Conservation (phyloP, 768 basidiomycete species). For the Sistotremastrum niveocremeum region DNA sequence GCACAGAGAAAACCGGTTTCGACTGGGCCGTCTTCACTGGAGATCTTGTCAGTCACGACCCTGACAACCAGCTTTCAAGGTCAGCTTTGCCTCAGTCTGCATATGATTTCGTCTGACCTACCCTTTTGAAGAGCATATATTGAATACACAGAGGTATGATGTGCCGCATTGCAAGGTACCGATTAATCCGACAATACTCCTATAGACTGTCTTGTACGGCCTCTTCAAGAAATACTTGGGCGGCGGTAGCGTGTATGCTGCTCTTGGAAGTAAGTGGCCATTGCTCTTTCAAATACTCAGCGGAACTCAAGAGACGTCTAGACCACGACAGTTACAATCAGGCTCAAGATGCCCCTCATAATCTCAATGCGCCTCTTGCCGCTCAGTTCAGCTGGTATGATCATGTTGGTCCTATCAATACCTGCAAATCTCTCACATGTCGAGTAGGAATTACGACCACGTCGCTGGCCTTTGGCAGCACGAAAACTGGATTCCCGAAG, state of each 20-base stretch:
- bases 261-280: slow-evolving; percentile 34
- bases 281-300: no score
- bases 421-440: neutral
- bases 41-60: slow-evolving; percentile 62
- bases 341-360: slow-evolving; percentile 13
- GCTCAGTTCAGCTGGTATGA: slow-evolving; percentile 2
- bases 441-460: slow-evolving; percentile 61
- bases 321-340: slow-evolving; percentile 62
- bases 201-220: slow-evolving; percentile 49
- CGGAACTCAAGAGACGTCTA: no score
- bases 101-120: neutral
- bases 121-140: slow-evolving; percentile 33
- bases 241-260: slow-evolving; percentile 59
- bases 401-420: neutral
- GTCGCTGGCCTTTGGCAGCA: slow-evolving; percentile 57
- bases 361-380: slow-evolving; percentile 1
- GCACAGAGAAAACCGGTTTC: slow-evolving; percentile 47
- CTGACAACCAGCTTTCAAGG: slow-evolving; percentile 49
- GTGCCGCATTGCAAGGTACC: neutral
- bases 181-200: neutral
- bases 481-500: slow-evolving; percentile 52
- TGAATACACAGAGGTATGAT: slow-evolving; percentile 47
- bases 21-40: slow-evolving; percentile 58
- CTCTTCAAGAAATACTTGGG: slow-evolving; percentile 50
- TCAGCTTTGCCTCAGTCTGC: slow-evolving; percentile 13